phyloP scores from a whole-genome alignment of 2,329 filamentous ascomycete genomes.

The Paraphoma sp. region DNA sequence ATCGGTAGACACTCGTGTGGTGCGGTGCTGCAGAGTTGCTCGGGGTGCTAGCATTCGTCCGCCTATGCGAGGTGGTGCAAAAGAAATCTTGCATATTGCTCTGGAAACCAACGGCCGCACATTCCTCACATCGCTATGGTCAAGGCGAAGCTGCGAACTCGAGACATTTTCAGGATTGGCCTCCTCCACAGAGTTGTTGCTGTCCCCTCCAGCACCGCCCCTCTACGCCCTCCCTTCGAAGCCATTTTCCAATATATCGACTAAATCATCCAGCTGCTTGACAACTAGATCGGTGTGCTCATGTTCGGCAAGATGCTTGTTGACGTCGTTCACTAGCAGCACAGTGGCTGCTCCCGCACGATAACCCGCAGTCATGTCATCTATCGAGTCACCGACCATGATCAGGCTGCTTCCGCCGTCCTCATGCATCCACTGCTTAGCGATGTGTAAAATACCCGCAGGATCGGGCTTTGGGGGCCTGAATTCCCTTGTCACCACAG shows the following conservation, averaged over 20 bases:
- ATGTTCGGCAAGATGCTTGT: constrained; percentile 71
- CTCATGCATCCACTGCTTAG: constrained; percentile 69
- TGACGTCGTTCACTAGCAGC: constrained; percentile 84
- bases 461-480: constrained; percentile 85
- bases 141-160: neutral
- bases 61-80: no score
- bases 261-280: constrained; percentile 72
- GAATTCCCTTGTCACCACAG: constrained; percentile 85
- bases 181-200: constrained; percentile 28
- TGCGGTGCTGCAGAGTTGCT: no score
- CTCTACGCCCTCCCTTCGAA: constrained; percentile 63
- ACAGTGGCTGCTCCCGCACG: constrained; percentile 88
- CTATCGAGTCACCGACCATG: constrained; percentile 71
- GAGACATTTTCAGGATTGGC: neutral
- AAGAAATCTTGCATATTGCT: no score
- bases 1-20: neutral
- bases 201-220: constrained; percentile 34
- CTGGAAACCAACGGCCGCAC: no score
- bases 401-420: constrained; percentile 56
- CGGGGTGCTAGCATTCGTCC: no score
- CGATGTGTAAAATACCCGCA: constrained; percentile 86
- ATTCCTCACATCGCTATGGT: neutral
- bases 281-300: constrained; percentile 80
- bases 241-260: constrained; percentile 75
- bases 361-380: constrained; percentile 90